Percentiles rank a stretch among this genome's conserved stretches.
These are phyloP conservation scores for Penicillium capsulatum DNA, from an alignment of 2,329 filamentous ascomycete genomes.

Conservation along the genomic window DNA sequence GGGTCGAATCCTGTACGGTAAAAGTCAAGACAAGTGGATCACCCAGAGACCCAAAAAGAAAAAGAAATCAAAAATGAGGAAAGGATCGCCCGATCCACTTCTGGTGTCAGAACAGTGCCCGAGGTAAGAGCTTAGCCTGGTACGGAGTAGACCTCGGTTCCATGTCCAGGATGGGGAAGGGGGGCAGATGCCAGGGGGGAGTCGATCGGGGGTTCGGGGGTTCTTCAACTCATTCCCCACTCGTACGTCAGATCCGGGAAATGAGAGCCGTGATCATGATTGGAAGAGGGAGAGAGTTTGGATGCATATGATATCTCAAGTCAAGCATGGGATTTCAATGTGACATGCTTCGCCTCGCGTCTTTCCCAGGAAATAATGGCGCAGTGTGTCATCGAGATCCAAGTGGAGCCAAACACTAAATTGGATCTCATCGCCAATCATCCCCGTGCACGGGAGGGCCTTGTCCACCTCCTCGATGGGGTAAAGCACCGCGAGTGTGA, in stretches of 20 bases:
- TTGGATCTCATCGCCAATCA: background rate
- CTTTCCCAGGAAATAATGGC: too few species aligned
- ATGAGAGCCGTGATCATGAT: background rate
- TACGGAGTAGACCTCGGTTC: too few species aligned
- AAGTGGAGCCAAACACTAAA: conserved; percentile 1
- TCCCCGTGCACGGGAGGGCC: background rate
- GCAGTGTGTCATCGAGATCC: conserved; percentile 15
- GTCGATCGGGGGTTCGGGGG: background rate
- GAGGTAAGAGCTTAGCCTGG: conserved; percentile 22
- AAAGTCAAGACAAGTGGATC: conserved; percentile 8
- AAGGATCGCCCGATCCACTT: conserved; percentile 26
- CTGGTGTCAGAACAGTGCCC: conserved; percentile 22
- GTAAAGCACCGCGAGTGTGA: background rate
- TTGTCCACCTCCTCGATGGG: background rate
- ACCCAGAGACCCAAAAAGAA: conserved; percentile 2
- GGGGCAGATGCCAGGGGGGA: too few species aligned
- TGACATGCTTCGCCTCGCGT: conserved; percentile 10
- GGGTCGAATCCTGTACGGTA: conserved; percentile 3
- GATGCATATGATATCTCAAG: conserved; percentile 35
- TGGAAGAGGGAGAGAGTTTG: conserved; percentile 1
- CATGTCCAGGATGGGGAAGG: too few species aligned
- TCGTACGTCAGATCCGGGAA: conserved; percentile 17
- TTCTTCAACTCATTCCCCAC: conserved; percentile 22
- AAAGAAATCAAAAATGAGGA: conserved; percentile 5
- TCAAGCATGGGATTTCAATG: conserved; percentile 6